Conservation (phyloP, 1,284 basidiomycete genomes). For the Moesziomyces globuligerus region DNA sequence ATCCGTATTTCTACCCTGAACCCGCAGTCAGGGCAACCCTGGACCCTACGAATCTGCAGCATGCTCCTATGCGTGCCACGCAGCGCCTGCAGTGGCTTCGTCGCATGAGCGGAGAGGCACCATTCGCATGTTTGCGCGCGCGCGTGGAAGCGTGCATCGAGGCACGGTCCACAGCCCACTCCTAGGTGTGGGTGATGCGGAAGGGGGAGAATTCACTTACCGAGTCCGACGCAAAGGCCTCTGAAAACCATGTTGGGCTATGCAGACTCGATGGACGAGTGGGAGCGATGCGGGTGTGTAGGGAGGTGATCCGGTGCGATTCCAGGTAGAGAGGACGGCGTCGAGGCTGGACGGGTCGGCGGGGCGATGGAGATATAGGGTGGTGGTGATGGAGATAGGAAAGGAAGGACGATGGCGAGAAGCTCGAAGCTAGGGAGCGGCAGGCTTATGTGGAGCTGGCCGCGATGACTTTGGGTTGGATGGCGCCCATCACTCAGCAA, state of each 20-base stretch:
- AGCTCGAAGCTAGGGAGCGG: not conserved
- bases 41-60: not conserved
- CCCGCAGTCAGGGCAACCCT: not conserved
- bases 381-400: slow-evolving; percentile 1
- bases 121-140: too few species aligned
- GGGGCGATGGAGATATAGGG: not conserved
- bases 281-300: not conserved
- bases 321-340: not conserved
- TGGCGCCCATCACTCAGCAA: not conserved
- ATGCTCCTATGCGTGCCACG: not conserved
- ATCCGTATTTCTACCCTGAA: not conserved
- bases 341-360: too few species aligned
- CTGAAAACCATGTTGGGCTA: slow-evolving; percentile 45
- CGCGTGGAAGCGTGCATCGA: too few species aligned
- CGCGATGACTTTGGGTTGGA: too few species aligned
- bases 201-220: slow-evolving; percentile 22
- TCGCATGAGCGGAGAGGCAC: too few species aligned
- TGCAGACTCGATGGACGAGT: too few species aligned
- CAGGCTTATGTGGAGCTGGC: not conserved
- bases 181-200: too few species aligned
- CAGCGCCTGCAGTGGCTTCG: not conserved
- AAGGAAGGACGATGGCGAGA: not conserved
- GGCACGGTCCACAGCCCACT: slow-evolving; percentile 1
- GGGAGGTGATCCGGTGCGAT: not conserved
- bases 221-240: slow-evolving; percentile 52